phyloP scores from a whole-genome alignment of 805 yeast genomes.

The Metschnikowia lunata region DNA sequence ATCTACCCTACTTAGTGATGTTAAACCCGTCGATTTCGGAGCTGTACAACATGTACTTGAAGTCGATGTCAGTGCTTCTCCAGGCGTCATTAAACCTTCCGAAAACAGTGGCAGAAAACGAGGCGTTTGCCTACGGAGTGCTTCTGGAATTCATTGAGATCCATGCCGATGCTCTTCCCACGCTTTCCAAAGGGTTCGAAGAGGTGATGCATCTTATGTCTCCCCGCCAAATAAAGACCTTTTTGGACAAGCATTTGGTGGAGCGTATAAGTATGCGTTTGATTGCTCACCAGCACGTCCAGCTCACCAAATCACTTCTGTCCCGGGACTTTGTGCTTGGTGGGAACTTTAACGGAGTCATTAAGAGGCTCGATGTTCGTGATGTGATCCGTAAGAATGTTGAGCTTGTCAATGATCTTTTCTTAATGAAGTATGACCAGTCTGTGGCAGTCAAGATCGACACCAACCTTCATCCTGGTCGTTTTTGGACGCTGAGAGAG shows the following conservation, averaged over 20 bases:
- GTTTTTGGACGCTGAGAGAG: conserved; percentile 26
- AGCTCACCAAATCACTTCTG: conserved; percentile 43
- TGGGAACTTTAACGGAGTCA: conserved; percentile 52
- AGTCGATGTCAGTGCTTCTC: conserved; percentile 49
- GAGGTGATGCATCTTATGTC: conserved; percentile 52
- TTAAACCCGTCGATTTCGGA: conserved; percentile 82
- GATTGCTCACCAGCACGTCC: conserved; percentile 80
- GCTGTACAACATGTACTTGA: conserved; percentile 68
- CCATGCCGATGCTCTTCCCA: conserved; percentile 82
- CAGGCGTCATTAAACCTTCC: conserved; percentile 36
- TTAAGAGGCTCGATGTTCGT: conserved; percentile 60
- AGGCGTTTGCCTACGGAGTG: conserved; percentile 43
- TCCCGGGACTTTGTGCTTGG: conserved; percentile 49
- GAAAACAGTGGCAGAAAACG: conserved; percentile 49
- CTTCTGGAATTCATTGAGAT: conserved; percentile 60
- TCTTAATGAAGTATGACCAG: conserved; percentile 78
- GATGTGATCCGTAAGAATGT: conserved; percentile 60
- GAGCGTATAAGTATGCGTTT: conserved; percentile 86
- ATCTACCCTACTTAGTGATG: conserved; percentile 78
- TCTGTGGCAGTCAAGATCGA: conserved; percentile 58
- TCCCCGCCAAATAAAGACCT: conserved; percentile 48
- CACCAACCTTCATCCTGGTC: conserved; percentile 26
- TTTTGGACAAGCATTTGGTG: conserved; percentile 70
- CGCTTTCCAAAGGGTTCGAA: conserved; percentile 75
- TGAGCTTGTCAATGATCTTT: conserved; percentile 76